These are phyloP conservation scores for Fusarium sp. DNA, from an alignment of 2,329 filamentous ascomycete genomes.

Conservation along the genomic window DNA sequence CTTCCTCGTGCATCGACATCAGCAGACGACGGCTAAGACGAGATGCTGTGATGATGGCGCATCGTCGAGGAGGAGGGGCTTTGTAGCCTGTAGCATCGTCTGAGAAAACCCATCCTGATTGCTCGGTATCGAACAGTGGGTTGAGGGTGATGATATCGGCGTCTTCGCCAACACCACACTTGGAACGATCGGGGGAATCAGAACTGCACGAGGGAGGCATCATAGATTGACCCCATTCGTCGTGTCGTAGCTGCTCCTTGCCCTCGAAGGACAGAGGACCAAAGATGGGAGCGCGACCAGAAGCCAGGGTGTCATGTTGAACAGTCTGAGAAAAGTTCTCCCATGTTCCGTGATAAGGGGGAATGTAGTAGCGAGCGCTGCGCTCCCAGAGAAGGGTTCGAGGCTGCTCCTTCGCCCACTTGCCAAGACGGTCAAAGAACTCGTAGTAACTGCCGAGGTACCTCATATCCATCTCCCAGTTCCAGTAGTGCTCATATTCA, in stretches of 20 bases:
- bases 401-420: constrained; percentile 75
- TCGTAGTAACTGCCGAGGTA: constrained; percentile 76
- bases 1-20: constrained; percentile 79
- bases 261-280: constrained; percentile 70
- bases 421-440: constrained; percentile 73
- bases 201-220: constrained; percentile 66
- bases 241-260: constrained; percentile 59
- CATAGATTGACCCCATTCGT: constrained; percentile 63
- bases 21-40: constrained; percentile 75
- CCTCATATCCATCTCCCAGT: constrained; percentile 77
- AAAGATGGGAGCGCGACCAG: constrained; percentile 69
- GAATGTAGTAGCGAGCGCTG: constrained; percentile 80
- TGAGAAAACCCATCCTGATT: constrained; percentile 78
- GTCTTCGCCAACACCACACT: constrained; percentile 76
- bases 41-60: constrained; percentile 76
- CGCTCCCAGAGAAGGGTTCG: constrained; percentile 82
- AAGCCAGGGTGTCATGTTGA: constrained; percentile 66
- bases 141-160: constrained; percentile 83
- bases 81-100: constrained; percentile 77
- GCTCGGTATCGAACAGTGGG: constrained; percentile 77
- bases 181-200: constrained; percentile 58
- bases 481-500: constrained; percentile 75
- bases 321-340: constrained; percentile 76
- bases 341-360: constrained; percentile 75
- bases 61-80: constrained; percentile 72